Evolutionary conservation across 1,284 basidiomycete species (phyloP), one percentile per base, ranked within the genome.

Genomic region (Inonotus hispidus): DNA sequence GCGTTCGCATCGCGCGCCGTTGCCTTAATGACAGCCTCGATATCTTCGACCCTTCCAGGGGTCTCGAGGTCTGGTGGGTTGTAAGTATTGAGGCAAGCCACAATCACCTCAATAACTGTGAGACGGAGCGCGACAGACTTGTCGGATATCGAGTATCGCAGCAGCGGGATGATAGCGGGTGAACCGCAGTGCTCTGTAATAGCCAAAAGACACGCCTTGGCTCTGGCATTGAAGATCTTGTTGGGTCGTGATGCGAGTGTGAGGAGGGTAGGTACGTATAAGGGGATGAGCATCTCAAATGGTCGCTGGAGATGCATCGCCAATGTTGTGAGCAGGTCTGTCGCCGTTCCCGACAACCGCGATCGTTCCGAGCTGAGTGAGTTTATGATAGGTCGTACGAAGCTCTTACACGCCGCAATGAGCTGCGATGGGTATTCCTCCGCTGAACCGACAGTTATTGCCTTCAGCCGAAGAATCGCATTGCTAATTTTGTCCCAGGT

Each of bases 321-420:
- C 21, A 88, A 71, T 0, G 77, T 70, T 8, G 73, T 72, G 38
- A 94, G 65, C 25, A 92, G 74, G 58, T 92, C 89, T 25, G 91
- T 75, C 11, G 89, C 84, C 37, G 81, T 74, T 1, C 84, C 84
- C n/a, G 88, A 92, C 7, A 94, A 77, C 21, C 88, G 81, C 21
- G 88, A 86, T 16, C 92, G 81, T 70, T 94, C 92, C 0, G 92
- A 93, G 63, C 77, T 79, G 72, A 91, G 81, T 16, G 85, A 83
- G 50, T 70, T 81, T 61, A 71, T 82, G 47, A 93, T 73, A 2
- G 84, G 78, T 16, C 83, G 78, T 54, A 81, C 79, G 14, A 87
- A 69, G 1, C 79, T 74, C 50, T 83, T 83, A 53, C 92, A 72
- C 8, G 73, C 73, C 16, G 75, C 67, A 38, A 85, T 73, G 62